Conservation (phyloP, 202 grass and related monocot species). For the Digitaria exilis region DNA sequence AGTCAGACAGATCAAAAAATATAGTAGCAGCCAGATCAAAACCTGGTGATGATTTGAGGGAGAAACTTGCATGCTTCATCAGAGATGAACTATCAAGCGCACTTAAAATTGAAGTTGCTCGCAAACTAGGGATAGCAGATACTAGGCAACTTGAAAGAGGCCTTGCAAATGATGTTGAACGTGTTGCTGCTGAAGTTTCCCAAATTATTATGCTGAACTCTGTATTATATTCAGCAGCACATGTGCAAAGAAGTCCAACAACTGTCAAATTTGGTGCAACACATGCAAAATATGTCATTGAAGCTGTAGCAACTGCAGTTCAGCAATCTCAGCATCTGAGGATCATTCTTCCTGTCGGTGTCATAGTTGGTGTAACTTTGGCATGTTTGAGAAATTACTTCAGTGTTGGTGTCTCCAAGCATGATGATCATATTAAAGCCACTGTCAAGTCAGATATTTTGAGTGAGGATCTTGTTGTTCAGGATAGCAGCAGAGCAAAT, state of each 20-base stretch:
- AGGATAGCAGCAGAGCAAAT: conserved; percentile 21
- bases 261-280: conserved; percentile 61
- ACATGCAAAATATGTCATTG: conserved; percentile 55
- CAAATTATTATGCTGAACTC: conserved; percentile 54
- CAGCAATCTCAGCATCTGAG: conserved; percentile 61
- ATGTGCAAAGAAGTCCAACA: conserved; percentile 50
- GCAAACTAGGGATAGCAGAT: conserved; percentile 64
- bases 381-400: conserved; percentile 84
- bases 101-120: conserved; percentile 81
- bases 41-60: conserved; percentile 52
- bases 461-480: conserved; percentile 31
- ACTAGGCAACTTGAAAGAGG: conserved; percentile 50
- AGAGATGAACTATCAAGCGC: conserved; percentile 60
- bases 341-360: conserved; percentile 80
- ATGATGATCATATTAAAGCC: conserved; percentile 51
- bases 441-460: conserved; percentile 44
- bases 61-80: conserved; percentile 54
- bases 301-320: conserved; percentile 74
- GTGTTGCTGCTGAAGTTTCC: conserved; percentile 56
- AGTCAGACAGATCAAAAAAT: conserved; percentile 37
- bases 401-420: conserved; percentile 46
- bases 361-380: conserved; percentile 78
- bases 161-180: conserved; percentile 68
- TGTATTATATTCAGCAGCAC: conserved; percentile 55
- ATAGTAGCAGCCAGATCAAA: conserved; percentile 27